phyloP scores from a whole-genome alignment of 129 eudicot species.

The Oenanthe sinensis region DNA sequence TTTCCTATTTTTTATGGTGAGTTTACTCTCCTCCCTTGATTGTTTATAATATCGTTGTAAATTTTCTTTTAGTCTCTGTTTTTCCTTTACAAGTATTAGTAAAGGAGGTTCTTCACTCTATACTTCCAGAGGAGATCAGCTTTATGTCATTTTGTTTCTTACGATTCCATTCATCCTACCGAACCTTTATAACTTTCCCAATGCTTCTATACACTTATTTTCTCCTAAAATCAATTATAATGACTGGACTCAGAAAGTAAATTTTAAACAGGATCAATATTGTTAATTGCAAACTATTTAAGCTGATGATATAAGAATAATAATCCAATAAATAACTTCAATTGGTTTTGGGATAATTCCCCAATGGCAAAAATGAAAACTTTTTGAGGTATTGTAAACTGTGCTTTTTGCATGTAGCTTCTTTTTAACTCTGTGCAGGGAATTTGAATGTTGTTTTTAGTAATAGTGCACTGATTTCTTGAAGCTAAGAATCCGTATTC shows the following conservation, averaged over 20 bases:
- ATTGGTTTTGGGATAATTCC: neutral
- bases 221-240: neutral
- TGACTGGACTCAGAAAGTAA: neutral
- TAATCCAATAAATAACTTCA: neutral
- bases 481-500: neutral
- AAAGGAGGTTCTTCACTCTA: neutral
- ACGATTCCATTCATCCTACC: neutral
- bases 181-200: neutral
- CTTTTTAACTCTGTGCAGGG: neutral
- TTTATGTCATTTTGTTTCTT: neutral
- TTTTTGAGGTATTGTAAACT: neutral
- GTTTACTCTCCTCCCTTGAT: neutral
- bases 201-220: neutral
- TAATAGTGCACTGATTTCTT: neutral
- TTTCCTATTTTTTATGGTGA: neutral
- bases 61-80: too few species aligned
- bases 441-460: neutral
- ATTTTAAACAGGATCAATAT: neutral
- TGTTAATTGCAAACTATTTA: neutral
- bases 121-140: neutral
- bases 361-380: neutral
- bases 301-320: neutral
- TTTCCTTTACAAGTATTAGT: neutral
- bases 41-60: too few species aligned
- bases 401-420: neutral